A percentile compares a stretch with the other conserved stretches of the same genome.
These are phyloP conservation scores for Westerdykella ornata DNA, from an alignment of 2,329 filamentous ascomycete genomes.

Conservation along the genomic window DNA sequence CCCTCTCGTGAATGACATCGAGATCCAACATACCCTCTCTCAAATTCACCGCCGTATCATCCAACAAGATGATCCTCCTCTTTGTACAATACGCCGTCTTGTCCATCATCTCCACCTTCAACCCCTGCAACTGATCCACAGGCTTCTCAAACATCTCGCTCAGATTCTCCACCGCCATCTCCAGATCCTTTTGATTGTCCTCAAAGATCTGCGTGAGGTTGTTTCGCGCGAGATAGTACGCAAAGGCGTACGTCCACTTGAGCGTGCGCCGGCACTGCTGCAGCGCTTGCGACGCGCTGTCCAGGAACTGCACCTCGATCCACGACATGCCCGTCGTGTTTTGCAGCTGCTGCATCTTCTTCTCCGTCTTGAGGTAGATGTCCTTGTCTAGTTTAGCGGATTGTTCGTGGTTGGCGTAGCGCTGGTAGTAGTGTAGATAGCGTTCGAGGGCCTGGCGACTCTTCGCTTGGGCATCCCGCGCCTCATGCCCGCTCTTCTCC, in stretches of 20 bases:
- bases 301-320: constrained; percentile 98
- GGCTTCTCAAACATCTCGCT: constrained; percentile 99
- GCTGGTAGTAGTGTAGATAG: constrained; percentile 99
- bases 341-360: constrained; percentile 97
- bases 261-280: constrained; percentile 97
- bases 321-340: constrained; percentile 92
- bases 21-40: constrained; percentile 63
- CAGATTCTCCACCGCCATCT: constrained; percentile 92
- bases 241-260: constrained; percentile 99
- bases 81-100: constrained; percentile 97
- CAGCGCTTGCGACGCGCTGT: constrained; percentile 84
- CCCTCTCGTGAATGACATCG: neutral
- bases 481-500: constrained; percentile 87
- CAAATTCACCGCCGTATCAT: constrained; percentile 88
- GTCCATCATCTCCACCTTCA: constrained; percentile 97
- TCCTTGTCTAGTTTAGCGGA: constrained; percentile 95
- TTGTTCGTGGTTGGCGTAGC: constrained; percentile 97
- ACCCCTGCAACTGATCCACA: constrained; percentile 70
- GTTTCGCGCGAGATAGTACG: constrained; percentile 92
- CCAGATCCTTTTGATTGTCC: constrained; percentile 95
- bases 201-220: constrained; percentile 97
- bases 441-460: constrained; percentile 85
- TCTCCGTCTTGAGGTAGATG: constrained; percentile 91
- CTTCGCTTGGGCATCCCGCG: constrained; percentile 83
- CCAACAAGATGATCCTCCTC: constrained; percentile 78